A percentile compares a stretch with the other conserved stretches of the same genome.
Evolutionary conservation across 768 basidiomycete species (phyloP).

Genomic region (Leccinum olivaceopallidum): DNA sequence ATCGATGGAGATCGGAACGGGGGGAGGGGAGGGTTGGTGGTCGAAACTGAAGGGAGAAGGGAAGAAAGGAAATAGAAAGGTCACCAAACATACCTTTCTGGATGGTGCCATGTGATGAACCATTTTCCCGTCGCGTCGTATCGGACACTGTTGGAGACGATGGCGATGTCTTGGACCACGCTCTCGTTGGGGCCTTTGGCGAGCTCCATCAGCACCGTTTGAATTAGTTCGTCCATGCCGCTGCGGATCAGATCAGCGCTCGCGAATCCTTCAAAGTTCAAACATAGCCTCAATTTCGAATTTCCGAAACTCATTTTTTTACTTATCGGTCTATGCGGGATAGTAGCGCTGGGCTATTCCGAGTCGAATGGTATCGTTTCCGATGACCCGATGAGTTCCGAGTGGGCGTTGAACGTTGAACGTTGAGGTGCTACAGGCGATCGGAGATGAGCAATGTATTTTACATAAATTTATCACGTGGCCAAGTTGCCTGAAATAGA

Average conservation of each 20-base stretch:
- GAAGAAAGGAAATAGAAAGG: background rate
- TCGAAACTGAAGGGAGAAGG: background rate
- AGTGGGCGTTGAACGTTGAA: no score
- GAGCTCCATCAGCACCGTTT: constrained; percentile 78
- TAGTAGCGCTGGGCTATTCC: no score
- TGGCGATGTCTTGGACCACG: constrained; percentile 74
- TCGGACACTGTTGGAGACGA: constrained; percentile 92
- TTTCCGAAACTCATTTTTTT: no score
- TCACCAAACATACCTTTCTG: constrained; percentile 69
- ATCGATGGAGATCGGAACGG: background rate
- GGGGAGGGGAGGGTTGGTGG: background rate
- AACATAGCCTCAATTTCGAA: background rate
- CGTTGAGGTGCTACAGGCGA: no score
- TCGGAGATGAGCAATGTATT: no score
- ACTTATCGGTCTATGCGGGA: no score
- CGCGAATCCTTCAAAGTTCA: background rate
- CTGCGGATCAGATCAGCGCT: constrained; percentile 38
- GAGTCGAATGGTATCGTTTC: no score
- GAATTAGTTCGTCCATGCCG: constrained; percentile 93
- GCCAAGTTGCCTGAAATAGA: no score
- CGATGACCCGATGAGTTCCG: no score
- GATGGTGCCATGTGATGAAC: constrained; percentile 87
- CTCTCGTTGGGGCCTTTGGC: constrained; percentile 56
- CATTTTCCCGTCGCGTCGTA: constrained; percentile 61
- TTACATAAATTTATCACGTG: no score